Evolutionary conservation across 805 yeast species (phyloP).

Genomic region (Ogataea angusta): DNA sequence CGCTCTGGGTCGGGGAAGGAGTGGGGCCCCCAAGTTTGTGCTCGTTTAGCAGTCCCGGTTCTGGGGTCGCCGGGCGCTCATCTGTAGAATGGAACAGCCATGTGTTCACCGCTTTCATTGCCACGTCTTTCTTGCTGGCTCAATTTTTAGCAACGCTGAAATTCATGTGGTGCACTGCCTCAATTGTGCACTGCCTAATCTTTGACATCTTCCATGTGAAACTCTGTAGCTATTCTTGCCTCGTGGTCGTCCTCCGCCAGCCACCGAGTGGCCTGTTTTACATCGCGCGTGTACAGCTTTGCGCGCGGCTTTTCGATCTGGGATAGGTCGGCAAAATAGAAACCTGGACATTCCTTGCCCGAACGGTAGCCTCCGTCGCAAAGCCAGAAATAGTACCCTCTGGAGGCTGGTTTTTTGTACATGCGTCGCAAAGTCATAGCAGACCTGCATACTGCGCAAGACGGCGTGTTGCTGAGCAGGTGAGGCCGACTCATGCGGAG

Average conservation of each 20-base stretch:
- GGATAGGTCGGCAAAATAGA: constrained; percentile 46
- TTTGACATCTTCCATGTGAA: constrained; percentile 1
- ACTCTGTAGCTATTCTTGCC: constrained; percentile 7
- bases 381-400: constrained; percentile 66
- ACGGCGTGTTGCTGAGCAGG: constrained; percentile 37
- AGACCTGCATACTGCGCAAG: constrained; percentile 39
- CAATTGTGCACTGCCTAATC: neutral
- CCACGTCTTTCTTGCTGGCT: neutral
- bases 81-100: neutral
- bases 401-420: constrained; percentile 39
- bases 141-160: neutral
- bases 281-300: constrained; percentile 29
- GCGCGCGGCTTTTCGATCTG: constrained; percentile 14
- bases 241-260: constrained; percentile 39
- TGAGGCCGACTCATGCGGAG: constrained; percentile 51
- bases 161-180: constrained; percentile 1
- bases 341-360: constrained; percentile 44
- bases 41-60: neutral
- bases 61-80: neutral
- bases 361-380: constrained; percentile 48
- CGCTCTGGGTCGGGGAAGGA: constrained; percentile 3
- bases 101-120: neutral
- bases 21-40: neutral
- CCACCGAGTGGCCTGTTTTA: constrained; percentile 42
- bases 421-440: constrained; percentile 58